These are phyloP conservation scores for Psilocybe cyanescens DNA, from an alignment of 768 basidiomycete species.

Conservation along the genomic window DNA sequence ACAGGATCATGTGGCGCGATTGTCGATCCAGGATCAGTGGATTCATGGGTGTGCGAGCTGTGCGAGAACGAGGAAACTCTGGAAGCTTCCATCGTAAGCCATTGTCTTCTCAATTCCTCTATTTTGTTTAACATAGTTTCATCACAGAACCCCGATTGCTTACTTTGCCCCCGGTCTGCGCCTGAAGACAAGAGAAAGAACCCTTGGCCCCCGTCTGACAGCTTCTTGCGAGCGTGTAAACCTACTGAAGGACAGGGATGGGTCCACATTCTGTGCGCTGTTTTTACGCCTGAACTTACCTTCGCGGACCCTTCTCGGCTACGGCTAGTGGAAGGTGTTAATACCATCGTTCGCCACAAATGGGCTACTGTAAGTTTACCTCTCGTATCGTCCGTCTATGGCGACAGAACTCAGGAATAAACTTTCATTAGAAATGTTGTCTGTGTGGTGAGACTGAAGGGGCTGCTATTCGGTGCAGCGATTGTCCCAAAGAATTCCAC, in stretches of 20 bases:
- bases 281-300: slow-evolving; percentile 83
- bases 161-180: slow-evolving; percentile 74
- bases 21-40: slow-evolving; percentile 62
- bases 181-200: slow-evolving; percentile 52
- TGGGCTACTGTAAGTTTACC: slow-evolving; percentile 69
- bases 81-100: slow-evolving; percentile 78
- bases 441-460: slow-evolving; percentile 77
- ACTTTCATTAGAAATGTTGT: slow-evolving; percentile 60
- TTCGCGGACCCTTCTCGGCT: slow-evolving; percentile 79
- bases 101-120: neutral
- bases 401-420: neutral
- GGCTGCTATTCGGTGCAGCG: slow-evolving; percentile 81
- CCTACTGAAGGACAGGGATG: slow-evolving; percentile 94
- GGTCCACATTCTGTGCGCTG: slow-evolving; percentile 89
- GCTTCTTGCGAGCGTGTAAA: slow-evolving; percentile 78
- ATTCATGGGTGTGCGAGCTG: slow-evolving; percentile 86
- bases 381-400: neutral
- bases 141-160: slow-evolving; percentile 76
- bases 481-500: slow-evolving; percentile 84
- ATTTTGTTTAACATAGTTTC: slow-evolving; percentile 3
- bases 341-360: slow-evolving; percentile 66
- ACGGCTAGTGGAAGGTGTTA: slow-evolving; percentile 85
- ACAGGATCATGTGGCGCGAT: slow-evolving; percentile 60
- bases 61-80: slow-evolving; percentile 83
- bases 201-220: slow-evolving; percentile 54